Conservation (phyloP, 495 filamentous ascomycete genomes). For the Daldinia bambusicola region DNA sequence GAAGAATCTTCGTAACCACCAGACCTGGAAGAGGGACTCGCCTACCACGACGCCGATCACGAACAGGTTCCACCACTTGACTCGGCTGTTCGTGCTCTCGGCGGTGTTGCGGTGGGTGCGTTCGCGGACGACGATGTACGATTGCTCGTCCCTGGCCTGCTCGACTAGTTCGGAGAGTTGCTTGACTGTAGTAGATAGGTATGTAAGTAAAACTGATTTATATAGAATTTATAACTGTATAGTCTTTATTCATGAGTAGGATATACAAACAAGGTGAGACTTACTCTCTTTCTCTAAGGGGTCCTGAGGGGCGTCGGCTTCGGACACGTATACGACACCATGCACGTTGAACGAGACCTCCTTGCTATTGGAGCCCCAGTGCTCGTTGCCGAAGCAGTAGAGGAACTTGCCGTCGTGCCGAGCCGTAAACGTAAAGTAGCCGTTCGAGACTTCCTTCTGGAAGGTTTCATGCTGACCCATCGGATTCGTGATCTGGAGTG, state of each 20-base stretch:
- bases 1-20: conserved; percentile 99
- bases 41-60: conserved; percentile 89
- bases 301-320: conserved; percentile 83
- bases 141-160: conserved; percentile 96
- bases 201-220: too few species aligned
- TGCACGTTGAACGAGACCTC: conserved; percentile 99
- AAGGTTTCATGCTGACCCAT: conserved; percentile 75
- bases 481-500: conserved; percentile 83
- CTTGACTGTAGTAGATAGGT: conserved; percentile 70
- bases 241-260: too few species aligned
- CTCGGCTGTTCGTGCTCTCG: conserved; percentile 94
- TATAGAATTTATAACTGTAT: too few species aligned
- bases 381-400: conserved; percentile 99
- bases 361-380: conserved; percentile 90
- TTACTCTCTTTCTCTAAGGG: conserved; percentile 90
- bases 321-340: conserved; percentile 96
- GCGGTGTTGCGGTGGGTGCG: conserved; percentile 97
- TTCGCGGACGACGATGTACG: conserved; percentile 95
- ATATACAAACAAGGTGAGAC: background rate
- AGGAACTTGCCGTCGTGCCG: conserved; percentile 84
- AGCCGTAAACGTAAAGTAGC: conserved; percentile 93
- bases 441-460: conserved; percentile 81
- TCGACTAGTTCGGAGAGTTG: conserved; percentile 83
- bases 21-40: conserved; percentile 97
- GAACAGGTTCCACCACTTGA: conserved; percentile 99